phyloP scores from a whole-genome alignment of 768 basidiomycete genomes.

The Guyanaporus albipodus region DNA sequence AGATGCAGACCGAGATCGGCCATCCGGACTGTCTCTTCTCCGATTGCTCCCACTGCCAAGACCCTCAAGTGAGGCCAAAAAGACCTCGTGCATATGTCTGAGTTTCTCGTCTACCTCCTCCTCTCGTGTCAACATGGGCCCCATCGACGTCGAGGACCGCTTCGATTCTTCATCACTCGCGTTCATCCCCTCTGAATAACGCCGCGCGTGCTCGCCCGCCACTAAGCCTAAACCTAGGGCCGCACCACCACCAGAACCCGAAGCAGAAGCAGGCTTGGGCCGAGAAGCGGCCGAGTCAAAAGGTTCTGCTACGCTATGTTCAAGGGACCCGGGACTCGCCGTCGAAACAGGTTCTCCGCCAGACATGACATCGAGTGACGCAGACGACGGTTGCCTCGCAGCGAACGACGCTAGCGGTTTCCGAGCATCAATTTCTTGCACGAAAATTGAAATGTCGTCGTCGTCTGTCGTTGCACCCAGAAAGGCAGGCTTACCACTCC shows the following conservation, averaged over 20 bases:
- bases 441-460: constrained; percentile 74
- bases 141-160: constrained; percentile 29
- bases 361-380: background rate
- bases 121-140: constrained; percentile 61
- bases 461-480: constrained; percentile 56
- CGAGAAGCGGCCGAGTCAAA: constrained; percentile 2
- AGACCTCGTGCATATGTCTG: constrained; percentile 63
- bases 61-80: constrained; percentile 60
- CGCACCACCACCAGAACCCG: background rate
- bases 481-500: constrained; percentile 36
- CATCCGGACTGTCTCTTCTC: constrained; percentile 18
- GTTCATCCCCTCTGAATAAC: constrained; percentile 16
- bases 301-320: background rate
- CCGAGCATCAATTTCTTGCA: constrained; percentile 70
- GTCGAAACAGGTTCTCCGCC: background rate
- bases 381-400: constrained; percentile 12
- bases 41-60: constrained; percentile 40
- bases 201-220: constrained; percentile 17
- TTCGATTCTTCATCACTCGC: constrained; percentile 20
- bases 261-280: constrained; percentile 1
- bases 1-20: constrained; percentile 11
- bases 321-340: constrained; percentile 6
- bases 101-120: constrained; percentile 64
- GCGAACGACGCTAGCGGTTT: constrained; percentile 48
- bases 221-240: constrained; percentile 16